Percentiles rank a stretch among this genome's conserved stretches.
Conservation (phyloP, 1,284 basidiomycete species). For the Vanrija pseudolonga region DNA sequence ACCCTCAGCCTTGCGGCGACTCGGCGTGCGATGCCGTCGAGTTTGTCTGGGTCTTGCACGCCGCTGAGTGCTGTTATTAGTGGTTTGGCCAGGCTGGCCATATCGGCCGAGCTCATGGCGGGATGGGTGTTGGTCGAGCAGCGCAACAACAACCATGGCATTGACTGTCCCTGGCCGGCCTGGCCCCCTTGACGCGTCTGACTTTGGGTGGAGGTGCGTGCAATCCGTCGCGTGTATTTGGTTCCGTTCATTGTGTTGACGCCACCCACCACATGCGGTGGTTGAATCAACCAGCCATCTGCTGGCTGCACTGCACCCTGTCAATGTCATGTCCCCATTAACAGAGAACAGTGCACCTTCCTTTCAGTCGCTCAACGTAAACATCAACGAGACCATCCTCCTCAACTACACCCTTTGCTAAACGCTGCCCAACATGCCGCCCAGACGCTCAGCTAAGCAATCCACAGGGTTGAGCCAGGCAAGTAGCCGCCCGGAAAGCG, state of each 20-base stretch:
- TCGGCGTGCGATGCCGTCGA: constrained; percentile 5
- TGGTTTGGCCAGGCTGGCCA: constrained; percentile 16
- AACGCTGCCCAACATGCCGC: constrained; percentile 9
- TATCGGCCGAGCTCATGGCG: constrained; percentile 5
- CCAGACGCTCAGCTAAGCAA: constrained; percentile 20
- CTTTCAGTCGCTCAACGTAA: too few relatives aligned
- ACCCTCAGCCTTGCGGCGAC: constrained; percentile 17
- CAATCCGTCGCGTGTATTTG: background rate
- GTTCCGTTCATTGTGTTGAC: background rate
- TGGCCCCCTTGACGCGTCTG: background rate
- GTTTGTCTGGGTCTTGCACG: constrained; percentile 5
- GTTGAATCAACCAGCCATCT: constrained; percentile 3
- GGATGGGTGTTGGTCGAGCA: background rate
- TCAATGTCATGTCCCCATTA: constrained; percentile 1
- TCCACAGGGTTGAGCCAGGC: constrained; percentile 23
- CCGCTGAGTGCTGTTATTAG: constrained; percentile 14
- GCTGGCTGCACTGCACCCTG: background rate
- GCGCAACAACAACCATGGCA: background rate
- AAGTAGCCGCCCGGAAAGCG: background rate
- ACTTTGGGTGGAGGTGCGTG: background rate
- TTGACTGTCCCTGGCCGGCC: background rate
- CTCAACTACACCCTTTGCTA: background rate
- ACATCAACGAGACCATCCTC: too few relatives aligned
- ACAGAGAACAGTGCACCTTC: too few relatives aligned
- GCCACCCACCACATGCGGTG: background rate